Conservation (phyloP, 2,329 filamentous ascomycete genomes). For the Fusarium compactum region DNA sequence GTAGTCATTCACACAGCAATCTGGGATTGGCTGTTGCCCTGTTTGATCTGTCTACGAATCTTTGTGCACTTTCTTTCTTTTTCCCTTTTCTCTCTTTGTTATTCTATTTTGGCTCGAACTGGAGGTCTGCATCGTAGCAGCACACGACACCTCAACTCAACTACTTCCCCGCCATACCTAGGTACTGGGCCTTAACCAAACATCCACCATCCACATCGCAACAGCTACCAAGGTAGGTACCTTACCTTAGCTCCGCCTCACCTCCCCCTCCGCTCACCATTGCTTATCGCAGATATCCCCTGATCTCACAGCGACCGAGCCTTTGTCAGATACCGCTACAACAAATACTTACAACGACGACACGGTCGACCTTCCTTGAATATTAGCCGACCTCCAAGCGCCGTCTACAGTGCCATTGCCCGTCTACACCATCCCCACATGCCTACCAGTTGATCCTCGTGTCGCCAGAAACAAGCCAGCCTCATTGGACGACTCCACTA, state of each 20-base stretch:
- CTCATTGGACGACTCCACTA: conserved; percentile 49
- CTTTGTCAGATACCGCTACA: conserved; percentile 15
- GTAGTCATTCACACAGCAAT: conserved; percentile 19
- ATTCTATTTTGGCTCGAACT: conserved; percentile 33
- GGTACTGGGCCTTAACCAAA: background rate
- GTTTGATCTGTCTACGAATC: conserved; percentile 29
- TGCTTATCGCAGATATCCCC: conserved; percentile 34
- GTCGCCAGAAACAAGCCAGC: conserved; percentile 45
- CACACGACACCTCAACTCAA: conserved; percentile 41
- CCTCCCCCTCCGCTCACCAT: conserved; percentile 37
- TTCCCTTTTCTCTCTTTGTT: conserved; percentile 4
- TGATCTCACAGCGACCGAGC: conserved; percentile 7
- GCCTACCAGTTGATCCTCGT: conserved; percentile 47
- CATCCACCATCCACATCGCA: conserved; percentile 35
- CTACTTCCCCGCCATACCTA: conserved; percentile 31
- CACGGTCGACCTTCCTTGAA: conserved; percentile 21
- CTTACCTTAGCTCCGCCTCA: conserved; percentile 36
- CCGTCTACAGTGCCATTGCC: conserved; percentile 42
- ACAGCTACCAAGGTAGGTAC: conserved; percentile 35
- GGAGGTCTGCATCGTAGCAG: conserved; percentile 35
- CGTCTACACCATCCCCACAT: conserved; percentile 47
- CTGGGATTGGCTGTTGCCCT: conserved; percentile 28
- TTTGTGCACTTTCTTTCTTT: conserved; percentile 18
- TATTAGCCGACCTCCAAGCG: conserved; percentile 39
- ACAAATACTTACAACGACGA: conserved; percentile 22